Conservation (phyloP, 306 rosid species). For the Crotalaria pallida region DNA sequence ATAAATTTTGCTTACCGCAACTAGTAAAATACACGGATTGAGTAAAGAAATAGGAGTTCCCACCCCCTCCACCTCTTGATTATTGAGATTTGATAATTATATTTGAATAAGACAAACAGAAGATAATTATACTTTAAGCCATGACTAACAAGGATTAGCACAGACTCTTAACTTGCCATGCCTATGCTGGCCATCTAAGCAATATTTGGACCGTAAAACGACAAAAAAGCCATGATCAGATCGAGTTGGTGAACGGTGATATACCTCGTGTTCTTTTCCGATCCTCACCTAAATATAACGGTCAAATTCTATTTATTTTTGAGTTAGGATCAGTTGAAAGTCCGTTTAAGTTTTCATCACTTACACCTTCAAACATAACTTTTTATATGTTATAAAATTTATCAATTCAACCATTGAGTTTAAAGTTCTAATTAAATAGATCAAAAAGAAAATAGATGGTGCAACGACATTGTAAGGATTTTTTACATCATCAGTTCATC, state of each 20-base stretch:
- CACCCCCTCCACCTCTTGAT: slow-evolving; percentile 10
- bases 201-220: slow-evolving; percentile 24
- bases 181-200: slow-evolving; percentile 24
- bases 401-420: too few relatives aligned
- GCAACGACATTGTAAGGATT: too few relatives aligned
- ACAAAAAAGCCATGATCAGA: slow-evolving; percentile 38
- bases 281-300: slow-evolving; percentile 5
- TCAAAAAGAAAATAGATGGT: too few relatives aligned
- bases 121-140: background rate
- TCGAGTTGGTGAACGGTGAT: slow-evolving; percentile 43
- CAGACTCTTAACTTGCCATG: background rate
- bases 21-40: background rate
- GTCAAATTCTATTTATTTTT: slow-evolving; percentile 7
- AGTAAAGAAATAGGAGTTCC: background rate
- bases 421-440: too few relatives aligned
- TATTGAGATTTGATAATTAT: slow-evolving; percentile 18
- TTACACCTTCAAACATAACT: too few relatives aligned
- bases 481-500: too few relatives aligned
- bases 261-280: slow-evolving; percentile 19
- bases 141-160: slow-evolving; percentile 25
- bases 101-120: slow-evolving; percentile 12
- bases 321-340: too few relatives aligned
- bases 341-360: too few relatives aligned
- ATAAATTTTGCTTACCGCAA: background rate
- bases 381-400: too few relatives aligned